Evolutionary conservation across 176 grass and related monocot genomes (phyloP), one percentile per base, ranked within the genome.

Genomic region (Juncus effusus): DNA sequence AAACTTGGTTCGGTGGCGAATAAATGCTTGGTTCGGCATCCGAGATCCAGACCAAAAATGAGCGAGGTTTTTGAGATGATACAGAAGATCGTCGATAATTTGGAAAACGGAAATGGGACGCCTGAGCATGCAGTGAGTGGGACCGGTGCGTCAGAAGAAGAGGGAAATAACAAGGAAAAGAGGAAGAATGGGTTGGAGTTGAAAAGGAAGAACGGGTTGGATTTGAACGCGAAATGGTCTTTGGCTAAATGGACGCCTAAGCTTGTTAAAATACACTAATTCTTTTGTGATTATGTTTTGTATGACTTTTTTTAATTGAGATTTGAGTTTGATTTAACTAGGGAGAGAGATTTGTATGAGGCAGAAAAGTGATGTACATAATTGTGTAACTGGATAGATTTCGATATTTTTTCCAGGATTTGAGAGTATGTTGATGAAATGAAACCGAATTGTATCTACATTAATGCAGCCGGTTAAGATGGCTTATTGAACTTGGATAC

Each of bases 1-100:
- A 83, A 84, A 77, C 78, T 97, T 3, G 85, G 85, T 3, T 75
- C 85, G 0, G 77, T 89, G 54, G 93, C 93, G 37, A 97, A 89
- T 51, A 88, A 75, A 55, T 97, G 93, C 40, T 70, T 97, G 36
- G 63, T 84, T 49, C 93, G 93, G 11, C 75, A 86, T 11, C 71
- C 85, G 3, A 92, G 58, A 60, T 73, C 84, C 5, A 78, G 85
- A 40, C 93, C 93, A 1, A 97, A 89, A 80, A 97, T 92, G 88
- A 97, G 93, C 0, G 82, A 97, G 77, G 93, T 97, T 16, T 16
- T 89, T 45, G 80, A 86, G 42, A 97, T 92, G 93, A 80, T 97
- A 38, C 74, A 84, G 74, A 92, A 83, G 64, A 92, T 97, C 2
- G 13, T 92, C 0, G 80, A 86, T 28, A 86, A 72, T 60, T 60